A percentile compares a stretch with the other conserved stretches of the same genome.
Conservation (phyloP, 2,329 filamentous ascomycete genomes). For the Fusarium sp. region DNA sequence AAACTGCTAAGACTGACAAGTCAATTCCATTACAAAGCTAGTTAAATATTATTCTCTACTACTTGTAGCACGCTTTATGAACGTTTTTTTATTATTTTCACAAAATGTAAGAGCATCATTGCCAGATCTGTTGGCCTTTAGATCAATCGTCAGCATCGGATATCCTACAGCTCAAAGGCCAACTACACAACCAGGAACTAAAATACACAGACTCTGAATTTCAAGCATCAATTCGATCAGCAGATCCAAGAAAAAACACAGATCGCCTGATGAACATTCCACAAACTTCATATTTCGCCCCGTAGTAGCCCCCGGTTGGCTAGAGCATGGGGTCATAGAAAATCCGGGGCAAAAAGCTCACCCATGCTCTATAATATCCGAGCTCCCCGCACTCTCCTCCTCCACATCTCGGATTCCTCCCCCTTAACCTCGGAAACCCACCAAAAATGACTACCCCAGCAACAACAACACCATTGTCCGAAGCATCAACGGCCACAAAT, state of each 20-base stretch:
- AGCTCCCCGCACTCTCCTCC: background rate
- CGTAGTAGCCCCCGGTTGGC: background rate
- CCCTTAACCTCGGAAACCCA: conserved; percentile 26
- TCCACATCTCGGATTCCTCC: conserved; percentile 2
- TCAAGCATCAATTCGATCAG: background rate
- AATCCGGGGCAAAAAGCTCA: background rate
- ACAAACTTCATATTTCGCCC: background rate
- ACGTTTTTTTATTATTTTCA: accelerated
- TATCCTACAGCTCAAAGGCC: too few relatives aligned
- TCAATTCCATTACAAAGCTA: accelerated
- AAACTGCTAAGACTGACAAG: background rate
- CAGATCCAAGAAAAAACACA: background rate
- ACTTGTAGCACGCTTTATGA: accelerated
- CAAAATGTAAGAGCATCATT: accelerated
- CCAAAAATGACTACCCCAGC: conserved; percentile 13
- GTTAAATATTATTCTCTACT: accelerated
- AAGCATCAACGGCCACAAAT: conserved; percentile 15
- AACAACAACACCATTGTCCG: conserved; percentile 26
- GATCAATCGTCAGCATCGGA: accelerated
- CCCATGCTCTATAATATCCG: background rate
- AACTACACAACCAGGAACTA: too few relatives aligned
- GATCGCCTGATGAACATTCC: background rate
- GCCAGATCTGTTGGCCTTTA: accelerated
- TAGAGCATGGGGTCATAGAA: background rate
- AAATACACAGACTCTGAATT: accelerated